Percentiles rank a stretch among this genome's conserved stretches.
phyloP scores from a whole-genome alignment of 2,329 filamentous ascomycete genomes.

The Aspergillus piperis region DNA sequence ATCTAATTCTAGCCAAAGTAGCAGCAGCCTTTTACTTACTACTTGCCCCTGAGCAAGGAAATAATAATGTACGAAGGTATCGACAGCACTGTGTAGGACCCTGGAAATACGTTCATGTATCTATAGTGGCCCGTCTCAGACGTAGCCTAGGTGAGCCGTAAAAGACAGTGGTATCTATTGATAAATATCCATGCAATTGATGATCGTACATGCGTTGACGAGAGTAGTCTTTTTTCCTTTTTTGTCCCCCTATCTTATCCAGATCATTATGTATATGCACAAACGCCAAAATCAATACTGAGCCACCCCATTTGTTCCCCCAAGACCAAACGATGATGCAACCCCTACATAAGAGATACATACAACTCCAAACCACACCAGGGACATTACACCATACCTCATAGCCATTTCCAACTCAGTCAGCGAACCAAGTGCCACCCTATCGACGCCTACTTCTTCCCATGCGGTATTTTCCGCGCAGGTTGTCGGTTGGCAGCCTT shows the following conservation, averaged over 20 bases:
- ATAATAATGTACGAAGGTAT: no score
- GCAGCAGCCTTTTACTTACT: no score
- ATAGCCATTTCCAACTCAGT: not conserved
- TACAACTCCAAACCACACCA: not conserved
- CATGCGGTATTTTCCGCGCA: slow-evolving; percentile 19
- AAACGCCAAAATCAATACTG: not conserved
- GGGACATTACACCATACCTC: not conserved
- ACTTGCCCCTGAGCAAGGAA: no score
- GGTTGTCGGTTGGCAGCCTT: slow-evolving; percentile 29
- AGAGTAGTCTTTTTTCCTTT: not conserved
- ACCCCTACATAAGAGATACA: not conserved
- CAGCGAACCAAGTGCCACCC: not conserved
- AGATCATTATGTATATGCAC: not conserved
- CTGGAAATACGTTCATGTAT: no score
- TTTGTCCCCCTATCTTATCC: not conserved
- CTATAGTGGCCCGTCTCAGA: no score
- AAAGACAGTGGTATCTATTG: not conserved
- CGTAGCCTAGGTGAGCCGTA: not conserved
- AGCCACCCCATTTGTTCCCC: not conserved
- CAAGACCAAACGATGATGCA: not conserved
- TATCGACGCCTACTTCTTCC: slow-evolving; percentile 12
- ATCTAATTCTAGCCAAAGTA: no score
- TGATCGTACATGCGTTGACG: not conserved
- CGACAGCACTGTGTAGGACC: no score
- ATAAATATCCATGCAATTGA: not conserved